phyloP scores from a whole-genome alignment of 441 rosid species.

The Oxalis stricta region DNA sequence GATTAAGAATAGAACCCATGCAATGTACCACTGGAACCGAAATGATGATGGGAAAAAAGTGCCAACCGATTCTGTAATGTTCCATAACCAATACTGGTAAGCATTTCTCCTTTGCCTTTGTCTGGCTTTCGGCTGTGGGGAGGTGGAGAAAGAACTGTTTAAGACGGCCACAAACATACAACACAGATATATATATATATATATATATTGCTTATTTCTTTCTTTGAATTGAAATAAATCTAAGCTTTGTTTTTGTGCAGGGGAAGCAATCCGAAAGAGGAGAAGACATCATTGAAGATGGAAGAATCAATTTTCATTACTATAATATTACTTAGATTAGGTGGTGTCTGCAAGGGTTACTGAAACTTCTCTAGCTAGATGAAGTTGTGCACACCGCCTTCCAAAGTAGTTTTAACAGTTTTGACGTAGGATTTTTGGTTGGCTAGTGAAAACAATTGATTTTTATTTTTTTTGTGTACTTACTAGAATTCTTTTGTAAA shows the following conservation, averaged over 20 bases:
- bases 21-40: constrained; percentile 59
- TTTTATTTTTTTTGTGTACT: too few relatives aligned
- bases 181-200: too few relatives aligned
- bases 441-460: neutral
- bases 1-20: constrained; percentile 56
- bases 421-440: neutral
- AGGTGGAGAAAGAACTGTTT: neutral
- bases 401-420: too few relatives aligned
- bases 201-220: too few relatives aligned
- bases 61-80: constrained; percentile 32
- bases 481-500: too few relatives aligned
- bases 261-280: constrained; percentile 30
- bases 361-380: neutral
- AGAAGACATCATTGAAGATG: constrained; percentile 17
- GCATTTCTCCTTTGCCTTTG: constrained; percentile 2
- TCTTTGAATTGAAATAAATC: neutral
- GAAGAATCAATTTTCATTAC: neutral
- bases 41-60: constrained; percentile 54
- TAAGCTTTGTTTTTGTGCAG: constrained; percentile 13
- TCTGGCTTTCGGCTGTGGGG: neutral
- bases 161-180: too few relatives aligned
- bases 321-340: neutral
- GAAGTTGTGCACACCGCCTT: too few relatives aligned
- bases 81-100: constrained; percentile 41
- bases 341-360: neutral